Evolutionary conservation across 805 yeast species (phyloP).

Genomic region (Cephaloascus albidus): DNA sequence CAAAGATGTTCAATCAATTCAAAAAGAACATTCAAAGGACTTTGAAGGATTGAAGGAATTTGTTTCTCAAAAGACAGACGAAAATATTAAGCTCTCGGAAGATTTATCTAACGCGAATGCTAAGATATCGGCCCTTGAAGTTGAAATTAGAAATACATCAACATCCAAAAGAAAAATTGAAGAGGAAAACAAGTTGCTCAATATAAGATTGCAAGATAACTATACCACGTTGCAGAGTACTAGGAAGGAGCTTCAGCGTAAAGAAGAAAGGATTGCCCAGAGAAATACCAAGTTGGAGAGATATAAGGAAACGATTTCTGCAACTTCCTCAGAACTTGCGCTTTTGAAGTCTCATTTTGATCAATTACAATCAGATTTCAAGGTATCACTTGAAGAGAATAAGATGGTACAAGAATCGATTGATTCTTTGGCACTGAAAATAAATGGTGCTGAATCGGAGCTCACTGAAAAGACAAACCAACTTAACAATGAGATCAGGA

Average conservation of each 20-base stretch:
- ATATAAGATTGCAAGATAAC: conserved; percentile 8
- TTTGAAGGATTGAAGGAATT: conserved; percentile 4
- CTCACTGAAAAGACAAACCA: conserved; percentile 1
- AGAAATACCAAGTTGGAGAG: conserved; percentile 8
- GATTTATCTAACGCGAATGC: conserved; percentile 8
- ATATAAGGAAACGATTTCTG: conserved; percentile 6
- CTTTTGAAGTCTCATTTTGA: conserved; percentile 1
- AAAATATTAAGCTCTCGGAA: conserved; percentile 3
- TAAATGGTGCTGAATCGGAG: background rate
- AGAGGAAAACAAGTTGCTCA: conserved; percentile 7
- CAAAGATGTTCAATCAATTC: conserved; percentile 11
- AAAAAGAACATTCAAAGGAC: conserved; percentile 6
- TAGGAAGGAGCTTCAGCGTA: conserved; percentile 4
- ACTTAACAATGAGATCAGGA: conserved; percentile 1
- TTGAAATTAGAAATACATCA: conserved; percentile 3
- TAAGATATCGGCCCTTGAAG: conserved; percentile 1
- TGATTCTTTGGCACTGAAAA: too few species aligned
- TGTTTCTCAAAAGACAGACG: conserved; percentile 5
- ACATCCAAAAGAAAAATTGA: conserved; percentile 6
- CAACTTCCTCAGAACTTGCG: too few species aligned
- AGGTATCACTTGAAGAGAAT: conserved; percentile 7
- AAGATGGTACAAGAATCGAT: too few species aligned
- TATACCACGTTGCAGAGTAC: conserved; percentile 5
- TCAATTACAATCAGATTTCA: conserved; percentile 6
- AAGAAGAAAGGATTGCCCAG: conserved; percentile 5